Conservation (phyloP, 192 early-diverging fungal genomes). For the Phycomyces blakesleeanus region DNA sequence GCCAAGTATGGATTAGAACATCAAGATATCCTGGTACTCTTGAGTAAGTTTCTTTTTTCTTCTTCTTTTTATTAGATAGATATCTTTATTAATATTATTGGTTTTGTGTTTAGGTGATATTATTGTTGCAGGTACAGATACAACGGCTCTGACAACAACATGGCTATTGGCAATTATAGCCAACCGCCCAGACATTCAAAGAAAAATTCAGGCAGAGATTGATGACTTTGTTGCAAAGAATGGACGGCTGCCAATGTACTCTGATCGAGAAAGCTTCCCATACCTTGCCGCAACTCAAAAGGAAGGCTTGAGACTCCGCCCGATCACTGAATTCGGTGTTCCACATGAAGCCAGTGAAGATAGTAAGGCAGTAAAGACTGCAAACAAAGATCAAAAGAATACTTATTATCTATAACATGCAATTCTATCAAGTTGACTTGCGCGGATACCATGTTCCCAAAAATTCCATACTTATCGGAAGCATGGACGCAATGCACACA, state of each 20-base stretch:
- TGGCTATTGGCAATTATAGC: conserved; percentile 14
- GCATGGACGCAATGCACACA: conserved; percentile 46
- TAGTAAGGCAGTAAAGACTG: conserved; percentile 7
- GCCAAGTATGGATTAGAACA: too few species aligned
- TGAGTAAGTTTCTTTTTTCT: too few species aligned
- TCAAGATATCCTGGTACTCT: too few species aligned
- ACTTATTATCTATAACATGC: background rate
- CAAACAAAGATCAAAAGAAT: background rate
- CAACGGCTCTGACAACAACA: conserved; percentile 6
- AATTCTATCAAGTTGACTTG: background rate
- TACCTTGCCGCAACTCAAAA: conserved; percentile 21
- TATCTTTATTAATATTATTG: too few species aligned
- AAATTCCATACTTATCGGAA: conserved; percentile 39
- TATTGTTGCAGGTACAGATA: conserved; percentile 9
- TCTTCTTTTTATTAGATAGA: too few species aligned
- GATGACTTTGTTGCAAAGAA: conserved; percentile 4
- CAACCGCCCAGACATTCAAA: conserved; percentile 20
- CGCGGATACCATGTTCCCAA: conserved; percentile 48
- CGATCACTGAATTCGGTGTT: conserved; percentile 9
- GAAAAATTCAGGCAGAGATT: conserved; percentile 10
- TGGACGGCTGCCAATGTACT: background rate
- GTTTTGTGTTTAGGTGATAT: conserved; percentile 1
- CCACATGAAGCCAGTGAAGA: conserved; percentile 14
- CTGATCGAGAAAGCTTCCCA: conserved; percentile 12
- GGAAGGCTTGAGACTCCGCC: conserved; percentile 15